These are phyloP conservation scores for Suillus occidentalis DNA, from an alignment of 768 basidiomycete species.

Conservation along the genomic window DNA sequence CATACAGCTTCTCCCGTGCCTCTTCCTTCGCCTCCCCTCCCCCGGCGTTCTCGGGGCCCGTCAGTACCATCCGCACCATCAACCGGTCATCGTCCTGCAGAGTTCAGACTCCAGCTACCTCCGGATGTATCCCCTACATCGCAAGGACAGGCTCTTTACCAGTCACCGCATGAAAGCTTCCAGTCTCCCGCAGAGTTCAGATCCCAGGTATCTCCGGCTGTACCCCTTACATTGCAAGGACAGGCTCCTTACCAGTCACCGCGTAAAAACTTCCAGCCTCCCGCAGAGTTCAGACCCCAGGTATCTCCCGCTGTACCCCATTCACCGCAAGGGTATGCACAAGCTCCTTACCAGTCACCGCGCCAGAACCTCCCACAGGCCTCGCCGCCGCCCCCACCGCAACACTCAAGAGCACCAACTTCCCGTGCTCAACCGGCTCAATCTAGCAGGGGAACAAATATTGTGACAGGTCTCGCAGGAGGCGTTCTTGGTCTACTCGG, in stretches of 20 bases:
- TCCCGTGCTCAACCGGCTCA: background rate
- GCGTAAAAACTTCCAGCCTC: background rate
- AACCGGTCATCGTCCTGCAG: background rate
- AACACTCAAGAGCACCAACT: background rate
- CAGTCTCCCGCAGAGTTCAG: too few relatives aligned
- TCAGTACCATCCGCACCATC: background rate
- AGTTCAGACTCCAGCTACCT: background rate
- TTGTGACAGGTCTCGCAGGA: background rate
- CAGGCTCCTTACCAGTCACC: background rate
- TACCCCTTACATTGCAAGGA: too few relatives aligned
- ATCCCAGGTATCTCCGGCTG: too few relatives aligned
- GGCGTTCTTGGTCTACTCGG: background rate
- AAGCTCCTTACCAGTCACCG: background rate
- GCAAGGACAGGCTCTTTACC: too few relatives aligned
- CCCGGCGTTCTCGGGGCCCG: background rate
- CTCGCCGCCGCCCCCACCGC: background rate
- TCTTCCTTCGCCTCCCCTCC: background rate
- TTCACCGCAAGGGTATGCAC: background rate
- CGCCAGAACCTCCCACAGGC: background rate
- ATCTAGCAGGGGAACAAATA: background rate
- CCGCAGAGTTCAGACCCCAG: background rate
- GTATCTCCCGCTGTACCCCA: background rate
- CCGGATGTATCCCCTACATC: too few relatives aligned
- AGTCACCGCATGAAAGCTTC: too few relatives aligned
- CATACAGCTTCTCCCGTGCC: background rate